These are phyloP conservation scores for Eutypella sp. DNA, from an alignment of 2,329 filamentous ascomycete genomes.

Conservation along the genomic window DNA sequence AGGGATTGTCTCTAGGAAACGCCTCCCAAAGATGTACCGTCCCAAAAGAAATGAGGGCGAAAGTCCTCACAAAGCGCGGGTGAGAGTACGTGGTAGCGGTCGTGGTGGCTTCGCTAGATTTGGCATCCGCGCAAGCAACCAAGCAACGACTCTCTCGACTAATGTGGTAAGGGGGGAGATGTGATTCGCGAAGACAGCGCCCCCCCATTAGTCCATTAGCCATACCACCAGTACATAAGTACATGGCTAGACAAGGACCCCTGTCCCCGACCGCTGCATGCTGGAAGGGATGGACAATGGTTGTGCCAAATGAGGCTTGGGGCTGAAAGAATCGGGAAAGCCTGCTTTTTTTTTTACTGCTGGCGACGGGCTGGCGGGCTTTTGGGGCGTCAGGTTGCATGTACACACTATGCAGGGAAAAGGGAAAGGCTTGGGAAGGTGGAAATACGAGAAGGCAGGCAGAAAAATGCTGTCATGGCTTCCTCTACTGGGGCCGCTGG, in stretches of 20 bases:
- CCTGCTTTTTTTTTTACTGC: too few species aligned
- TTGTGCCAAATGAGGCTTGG: slow-evolving; percentile 1
- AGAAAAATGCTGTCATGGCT: neutral
- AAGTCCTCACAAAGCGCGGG: neutral
- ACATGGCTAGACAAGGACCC: too few species aligned
- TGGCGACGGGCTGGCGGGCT: neutral
- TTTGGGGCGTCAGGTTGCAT: neutral
- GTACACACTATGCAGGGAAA: too few species aligned
- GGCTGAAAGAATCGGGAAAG: neutral
- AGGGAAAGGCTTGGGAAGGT: too few species aligned
- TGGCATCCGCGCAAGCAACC: neutral
- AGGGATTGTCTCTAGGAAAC: neutral
- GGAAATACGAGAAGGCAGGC: neutral
- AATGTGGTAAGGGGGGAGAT: neutral
- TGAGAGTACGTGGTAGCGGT: neutral
- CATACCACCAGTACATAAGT: too few species aligned
- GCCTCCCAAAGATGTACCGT: too few species aligned
- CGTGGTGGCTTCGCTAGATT: neutral
- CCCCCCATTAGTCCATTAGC: too few species aligned
- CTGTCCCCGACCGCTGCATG: neutral
- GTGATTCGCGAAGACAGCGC: neutral
- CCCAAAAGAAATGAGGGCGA: neutral
- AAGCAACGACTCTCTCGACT: too few species aligned
- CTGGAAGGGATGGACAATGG: neutral
- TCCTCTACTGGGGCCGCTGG: neutral